Percentiles rank a stretch among this genome's conserved stretches.
Conservation (phyloP, 2,329 filamentous ascomycete genomes). For the Fonsecaea nubica region DNA sequence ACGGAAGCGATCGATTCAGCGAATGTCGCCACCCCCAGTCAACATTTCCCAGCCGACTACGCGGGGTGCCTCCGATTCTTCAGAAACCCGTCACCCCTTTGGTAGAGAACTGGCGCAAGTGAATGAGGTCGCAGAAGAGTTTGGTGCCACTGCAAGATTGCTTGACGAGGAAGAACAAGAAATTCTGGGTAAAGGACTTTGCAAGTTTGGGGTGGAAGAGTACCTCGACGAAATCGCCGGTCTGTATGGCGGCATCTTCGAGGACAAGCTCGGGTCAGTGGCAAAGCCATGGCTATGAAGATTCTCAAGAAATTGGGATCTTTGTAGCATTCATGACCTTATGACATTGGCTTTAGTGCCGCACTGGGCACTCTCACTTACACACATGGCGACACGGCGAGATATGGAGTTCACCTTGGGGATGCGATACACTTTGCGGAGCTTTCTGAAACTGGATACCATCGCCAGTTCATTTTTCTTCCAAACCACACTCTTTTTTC, state of each 20-base stretch:
- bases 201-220: conserved; percentile 77
- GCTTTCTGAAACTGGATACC: not conserved
- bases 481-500: not conserved
- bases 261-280: conserved; percentile 49
- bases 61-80: conserved; percentile 45
- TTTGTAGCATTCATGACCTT: conserved; percentile 25
- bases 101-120: conserved; percentile 89
- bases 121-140: conserved; percentile 91
- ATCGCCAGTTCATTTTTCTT: not conserved
- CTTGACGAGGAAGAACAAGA: conserved; percentile 76
- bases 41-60: conserved; percentile 44
- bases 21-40: conserved; percentile 52
- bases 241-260: conserved; percentile 69
- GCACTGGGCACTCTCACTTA: conserved; percentile 11
- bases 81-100: conserved; percentile 70
- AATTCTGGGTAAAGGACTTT: conserved; percentile 72
- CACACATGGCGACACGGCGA: conserved; percentile 23
- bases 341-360: conserved; percentile 11
- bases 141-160: conserved; percentile 60
- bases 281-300: conserved; percentile 50
- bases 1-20: conserved; percentile 69
- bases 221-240: conserved; percentile 82
- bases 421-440: not conserved
- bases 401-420: conserved; percentile 12
- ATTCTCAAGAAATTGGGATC: conserved; percentile 5